Percentiles rank a stretch among this genome's conserved stretches.
Evolutionary conservation across 2,329 filamentous ascomycete genomes (phyloP).

Genomic region (Gliomastix tumulicola): DNA sequence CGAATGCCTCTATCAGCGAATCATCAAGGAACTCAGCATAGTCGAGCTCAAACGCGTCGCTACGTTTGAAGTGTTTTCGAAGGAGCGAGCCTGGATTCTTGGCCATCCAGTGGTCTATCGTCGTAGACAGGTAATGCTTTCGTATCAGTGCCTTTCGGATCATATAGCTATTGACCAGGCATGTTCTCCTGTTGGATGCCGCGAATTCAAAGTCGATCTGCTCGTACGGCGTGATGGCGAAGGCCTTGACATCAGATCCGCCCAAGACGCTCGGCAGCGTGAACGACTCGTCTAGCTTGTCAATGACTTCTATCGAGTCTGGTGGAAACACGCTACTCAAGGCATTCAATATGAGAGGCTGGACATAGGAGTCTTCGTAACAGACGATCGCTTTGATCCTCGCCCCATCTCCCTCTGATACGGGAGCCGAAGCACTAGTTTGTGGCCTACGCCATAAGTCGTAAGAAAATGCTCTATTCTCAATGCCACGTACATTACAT

Average conservation of each 20-base stretch:
- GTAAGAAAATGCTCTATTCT: slow-evolving; percentile 30
- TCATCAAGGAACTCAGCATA: slow-evolving; percentile 97
- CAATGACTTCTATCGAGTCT: slow-evolving; percentile 47
- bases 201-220: slow-evolving; percentile 76
- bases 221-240: slow-evolving; percentile 87
- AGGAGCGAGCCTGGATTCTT: slow-evolving; percentile 74
- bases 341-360: slow-evolving; percentile 74
- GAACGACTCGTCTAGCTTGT: slow-evolving; percentile 25
- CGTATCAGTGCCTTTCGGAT: slow-evolving; percentile 94
- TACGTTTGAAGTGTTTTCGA: slow-evolving; percentile 63
- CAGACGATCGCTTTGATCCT: slow-evolving; percentile 66
- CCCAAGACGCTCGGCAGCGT: slow-evolving; percentile 28
- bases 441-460: slow-evolving; percentile 3
- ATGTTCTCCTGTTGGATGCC: slow-evolving; percentile 50
- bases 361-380: slow-evolving; percentile 85
- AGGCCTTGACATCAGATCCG: slow-evolving; percentile 33
- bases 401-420: too few species aligned
- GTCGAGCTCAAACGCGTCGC: slow-evolving; percentile 87
- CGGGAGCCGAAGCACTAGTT: too few species aligned
- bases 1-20: slow-evolving; percentile 82
- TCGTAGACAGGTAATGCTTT: slow-evolving; percentile 87
- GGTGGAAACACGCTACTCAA: slow-evolving; percentile 54
- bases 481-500: slow-evolving; percentile 18
- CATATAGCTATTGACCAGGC: slow-evolving; percentile 81
- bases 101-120: slow-evolving; percentile 75